Percentiles rank a stretch among this genome's conserved stretches.
These are phyloP conservation scores for Fusarium anthophilum DNA, from an alignment of 2,329 filamentous ascomycete species.

Conservation along the genomic window DNA sequence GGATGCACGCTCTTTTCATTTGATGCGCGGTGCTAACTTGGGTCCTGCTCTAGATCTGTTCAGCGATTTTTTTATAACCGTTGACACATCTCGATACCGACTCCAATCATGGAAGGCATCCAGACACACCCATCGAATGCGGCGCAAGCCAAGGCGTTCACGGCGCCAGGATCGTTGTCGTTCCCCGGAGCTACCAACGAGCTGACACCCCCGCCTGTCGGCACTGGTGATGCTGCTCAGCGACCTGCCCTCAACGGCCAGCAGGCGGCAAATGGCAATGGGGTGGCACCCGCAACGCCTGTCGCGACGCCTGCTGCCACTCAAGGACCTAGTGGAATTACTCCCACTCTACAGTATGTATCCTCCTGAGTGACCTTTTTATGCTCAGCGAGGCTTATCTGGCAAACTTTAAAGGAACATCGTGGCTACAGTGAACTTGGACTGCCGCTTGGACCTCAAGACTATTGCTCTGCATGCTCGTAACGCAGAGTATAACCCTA, in stretches of 20 bases:
- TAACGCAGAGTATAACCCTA: conserved; percentile 98
- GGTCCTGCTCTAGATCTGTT: conserved; percentile 47
- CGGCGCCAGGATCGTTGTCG: conserved; percentile 88
- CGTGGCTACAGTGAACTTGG: conserved; percentile 97
- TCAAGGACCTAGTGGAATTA: conserved; percentile 86
- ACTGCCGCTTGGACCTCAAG: conserved; percentile 97
- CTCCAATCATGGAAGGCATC: conserved; percentile 80
- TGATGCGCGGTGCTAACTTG: conserved; percentile 39
- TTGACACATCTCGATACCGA: conserved; percentile 35
- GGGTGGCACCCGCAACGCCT: conserved; percentile 88
- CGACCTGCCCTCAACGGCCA: conserved; percentile 55
- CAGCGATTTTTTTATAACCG: conserved; percentile 33
- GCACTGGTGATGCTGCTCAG: conserved; percentile 67
- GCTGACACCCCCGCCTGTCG: conserved; percentile 77
- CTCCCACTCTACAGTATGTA: conserved; percentile 97
- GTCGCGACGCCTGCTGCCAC: conserved; percentile 89
- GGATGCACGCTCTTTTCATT: conserved; percentile 18
- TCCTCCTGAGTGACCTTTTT: conserved; percentile 50
- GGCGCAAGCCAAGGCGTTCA: conserved; percentile 94
- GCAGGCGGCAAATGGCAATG: conserved; percentile 73
- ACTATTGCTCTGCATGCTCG: conserved; percentile 97
- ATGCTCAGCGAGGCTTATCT: conserved; percentile 63
- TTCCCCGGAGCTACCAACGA: conserved; percentile 88
- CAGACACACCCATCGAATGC: conserved; percentile 93
- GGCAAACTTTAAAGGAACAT: conserved; percentile 80